phyloP scores from a whole-genome alignment of 1,284 basidiomycete species.

The Puccinia hordei region DNA sequence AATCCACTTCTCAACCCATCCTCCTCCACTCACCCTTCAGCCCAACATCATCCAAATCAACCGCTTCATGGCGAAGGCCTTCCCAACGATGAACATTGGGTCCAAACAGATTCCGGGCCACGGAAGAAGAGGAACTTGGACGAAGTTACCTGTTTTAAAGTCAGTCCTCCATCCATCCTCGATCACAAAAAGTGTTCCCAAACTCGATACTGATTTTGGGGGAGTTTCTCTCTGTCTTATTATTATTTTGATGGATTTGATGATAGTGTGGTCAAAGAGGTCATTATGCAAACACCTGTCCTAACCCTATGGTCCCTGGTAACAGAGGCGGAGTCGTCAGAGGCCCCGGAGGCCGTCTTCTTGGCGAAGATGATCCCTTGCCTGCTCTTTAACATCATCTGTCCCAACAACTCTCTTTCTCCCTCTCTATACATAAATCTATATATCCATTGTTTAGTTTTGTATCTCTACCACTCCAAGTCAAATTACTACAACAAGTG shows the following conservation, averaged over 20 bases:
- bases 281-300: constrained; percentile 91
- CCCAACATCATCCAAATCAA: neutral
- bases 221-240: neutral
- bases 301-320: constrained; percentile 78
- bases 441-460: too few species aligned
- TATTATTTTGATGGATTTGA: neutral
- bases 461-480: too few species aligned
- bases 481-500: too few species aligned
- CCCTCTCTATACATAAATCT: too few species aligned
- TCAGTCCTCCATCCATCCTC: constrained; percentile 57
- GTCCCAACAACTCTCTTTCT: too few species aligned
- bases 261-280: constrained; percentile 80
- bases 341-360: constrained; percentile 51
- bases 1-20: neutral
- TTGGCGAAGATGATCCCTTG: constrained; percentile 41
- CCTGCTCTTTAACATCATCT: constrained; percentile 2
- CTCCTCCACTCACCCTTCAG: neutral
- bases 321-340: constrained; percentile 69
- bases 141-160: constrained; percentile 87
- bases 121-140: constrained; percentile 73
- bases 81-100: constrained; percentile 53
- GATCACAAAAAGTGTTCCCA: too few species aligned
- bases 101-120: constrained; percentile 52
- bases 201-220: too few species aligned
- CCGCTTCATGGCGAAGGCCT: constrained; percentile 2